Evolutionary conservation across 371 early-diverging fungal species (phyloP).

Genomic region (Actinomucor elegans): DNA sequence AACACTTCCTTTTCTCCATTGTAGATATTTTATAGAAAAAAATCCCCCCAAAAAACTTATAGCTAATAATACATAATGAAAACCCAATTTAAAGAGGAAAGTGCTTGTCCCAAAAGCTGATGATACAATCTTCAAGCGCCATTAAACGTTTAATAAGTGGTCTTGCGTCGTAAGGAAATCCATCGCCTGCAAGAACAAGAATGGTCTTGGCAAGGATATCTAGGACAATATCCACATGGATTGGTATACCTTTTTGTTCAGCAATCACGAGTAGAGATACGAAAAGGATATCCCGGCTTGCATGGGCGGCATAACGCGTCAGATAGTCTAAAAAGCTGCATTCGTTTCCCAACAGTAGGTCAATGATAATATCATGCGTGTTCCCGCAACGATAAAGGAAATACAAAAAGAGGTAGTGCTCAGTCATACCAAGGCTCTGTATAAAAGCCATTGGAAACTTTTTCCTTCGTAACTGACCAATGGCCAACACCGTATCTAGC

Average conservation of each 20-base stretch:
- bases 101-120: too few relatives aligned
- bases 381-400: constrained; percentile 18
- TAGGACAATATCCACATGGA: background rate
- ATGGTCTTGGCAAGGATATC: constrained; percentile 7
- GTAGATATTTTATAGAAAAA: constrained; percentile 1
- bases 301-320: constrained; percentile 12
- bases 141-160: constrained; percentile 10
- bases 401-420: constrained; percentile 15
- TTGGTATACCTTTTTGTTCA: too few relatives aligned
- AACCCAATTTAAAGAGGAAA: too few relatives aligned
- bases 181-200: constrained; percentile 13
- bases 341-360: constrained; percentile 17
- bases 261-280: too few relatives aligned
- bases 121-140: constrained; percentile 14
- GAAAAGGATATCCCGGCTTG: background rate
- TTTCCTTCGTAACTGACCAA: too few relatives aligned
- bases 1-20: constrained; percentile 1
- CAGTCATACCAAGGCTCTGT: too few relatives aligned
- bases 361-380: constrained; percentile 22
- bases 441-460: too few relatives aligned
- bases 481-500: constrained; percentile 1
- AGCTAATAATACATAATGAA: too few relatives aligned
- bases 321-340: constrained; percentile 17
- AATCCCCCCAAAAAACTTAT: too few relatives aligned
- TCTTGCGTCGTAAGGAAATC: constrained; percentile 20